A percentile compares a stretch with the other conserved stretches of the same genome.
phyloP scores from a whole-genome alignment of 306 rosid species.

The Cyamopsis tetragonoloba region DNA sequence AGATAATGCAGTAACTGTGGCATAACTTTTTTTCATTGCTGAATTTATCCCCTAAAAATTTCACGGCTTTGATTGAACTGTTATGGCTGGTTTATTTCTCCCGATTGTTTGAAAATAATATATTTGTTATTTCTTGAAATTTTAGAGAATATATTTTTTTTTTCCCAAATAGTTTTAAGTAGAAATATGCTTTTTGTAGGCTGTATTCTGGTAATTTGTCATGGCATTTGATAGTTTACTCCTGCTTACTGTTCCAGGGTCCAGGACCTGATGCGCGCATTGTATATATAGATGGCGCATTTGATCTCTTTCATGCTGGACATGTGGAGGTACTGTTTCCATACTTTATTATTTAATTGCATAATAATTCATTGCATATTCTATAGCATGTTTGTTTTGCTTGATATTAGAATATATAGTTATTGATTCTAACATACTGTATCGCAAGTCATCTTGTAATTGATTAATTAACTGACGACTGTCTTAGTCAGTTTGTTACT shows the following conservation, averaged over 20 bases:
- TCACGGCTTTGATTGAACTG: not conserved
- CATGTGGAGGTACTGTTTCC: slow-evolving; percentile 78
- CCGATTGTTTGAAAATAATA: not conserved
- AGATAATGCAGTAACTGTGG: not conserved
- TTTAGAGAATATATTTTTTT: not conserved
- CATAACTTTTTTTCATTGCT: not conserved
- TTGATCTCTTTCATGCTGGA: slow-evolving; percentile 99
- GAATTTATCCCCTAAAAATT: not conserved
- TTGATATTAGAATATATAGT: no score
- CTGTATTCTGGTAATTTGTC: not conserved
- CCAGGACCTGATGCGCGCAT: slow-evolving; percentile 95
- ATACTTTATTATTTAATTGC: not conserved
- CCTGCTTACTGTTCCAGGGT: slow-evolving; percentile 46
- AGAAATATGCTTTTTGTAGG: slow-evolving; percentile 2
- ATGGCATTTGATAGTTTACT: slow-evolving; percentile 2
- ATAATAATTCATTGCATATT: not conserved
- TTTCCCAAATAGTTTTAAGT: not conserved
- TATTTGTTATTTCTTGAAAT: slow-evolving; percentile 5
- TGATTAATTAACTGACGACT: no score
- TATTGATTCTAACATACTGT: no score
- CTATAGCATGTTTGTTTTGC: not conserved
- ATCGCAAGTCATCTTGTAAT: no score
- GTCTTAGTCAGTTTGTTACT: no score
- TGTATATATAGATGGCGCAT: slow-evolving; percentile 98
- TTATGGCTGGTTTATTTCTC: slow-evolving; percentile 7